phyloP scores from a whole-genome alignment of 202 grass and related monocot genomes.

The Zoysia matrella region DNA sequence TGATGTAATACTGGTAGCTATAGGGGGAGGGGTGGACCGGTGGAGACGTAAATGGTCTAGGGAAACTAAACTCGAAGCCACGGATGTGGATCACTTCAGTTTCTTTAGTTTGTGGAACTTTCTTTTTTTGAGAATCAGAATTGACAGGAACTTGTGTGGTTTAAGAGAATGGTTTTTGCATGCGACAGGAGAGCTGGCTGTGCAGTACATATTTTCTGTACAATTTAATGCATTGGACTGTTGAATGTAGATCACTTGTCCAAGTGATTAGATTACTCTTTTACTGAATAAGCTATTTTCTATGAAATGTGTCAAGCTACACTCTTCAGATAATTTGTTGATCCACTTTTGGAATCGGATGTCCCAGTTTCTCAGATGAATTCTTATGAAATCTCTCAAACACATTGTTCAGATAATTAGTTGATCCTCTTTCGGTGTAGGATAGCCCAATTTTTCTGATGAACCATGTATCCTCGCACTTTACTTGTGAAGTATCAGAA shows the following conservation, averaged over 20 bases:
- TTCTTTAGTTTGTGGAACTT: constrained; percentile 9
- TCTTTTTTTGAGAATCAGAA: constrained; percentile 25
- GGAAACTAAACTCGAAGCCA: not conserved
- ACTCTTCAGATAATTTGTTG: not conserved
- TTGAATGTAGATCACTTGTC: not conserved
- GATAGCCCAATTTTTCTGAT: not conserved
- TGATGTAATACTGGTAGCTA: not conserved
- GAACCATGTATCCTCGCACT: constrained; percentile 11
- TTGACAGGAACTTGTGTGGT: not conserved
- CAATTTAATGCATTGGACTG: not conserved
- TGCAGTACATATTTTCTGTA: not conserved
- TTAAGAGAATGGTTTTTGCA: not conserved
- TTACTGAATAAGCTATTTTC: not conserved
- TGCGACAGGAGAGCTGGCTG: not conserved
- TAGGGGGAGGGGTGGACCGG: not conserved
- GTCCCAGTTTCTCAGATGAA: no score
- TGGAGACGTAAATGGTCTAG: not conserved
- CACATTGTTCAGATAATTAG: constrained; percentile 7
- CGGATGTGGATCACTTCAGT: constrained; percentile 14
- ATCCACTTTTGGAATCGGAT: not conserved
- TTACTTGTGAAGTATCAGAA: not conserved
- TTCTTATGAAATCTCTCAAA: no score
- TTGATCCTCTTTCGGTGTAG: constrained; percentile 1
- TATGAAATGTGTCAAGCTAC: not conserved
- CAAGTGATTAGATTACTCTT: not conserved